phyloP scores from a whole-genome alignment of 208 protist species.

The Porcisia deanei region DNA sequence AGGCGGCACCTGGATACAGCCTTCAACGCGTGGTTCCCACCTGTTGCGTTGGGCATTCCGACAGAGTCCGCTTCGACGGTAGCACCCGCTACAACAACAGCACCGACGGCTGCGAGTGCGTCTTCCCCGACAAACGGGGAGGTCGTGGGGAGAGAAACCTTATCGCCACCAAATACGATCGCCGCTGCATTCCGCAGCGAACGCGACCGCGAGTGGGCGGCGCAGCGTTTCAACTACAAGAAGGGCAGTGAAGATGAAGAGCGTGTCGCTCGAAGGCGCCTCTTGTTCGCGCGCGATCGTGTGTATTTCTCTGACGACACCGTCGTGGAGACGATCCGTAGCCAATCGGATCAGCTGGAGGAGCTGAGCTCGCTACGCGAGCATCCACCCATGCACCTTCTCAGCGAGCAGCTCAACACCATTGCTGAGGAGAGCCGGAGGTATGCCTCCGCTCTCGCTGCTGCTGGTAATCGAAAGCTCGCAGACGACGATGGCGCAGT shows the following conservation, averaged over 20 bases:
- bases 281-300: conserved; percentile 61
- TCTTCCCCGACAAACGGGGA: background rate
- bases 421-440: conserved; percentile 26
- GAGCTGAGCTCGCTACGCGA: conserved; percentile 33
- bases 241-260: conserved; percentile 42
- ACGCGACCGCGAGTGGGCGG: conserved; percentile 35
- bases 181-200: conserved; percentile 11
- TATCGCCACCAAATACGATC: background rate
- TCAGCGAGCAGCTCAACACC: conserved; percentile 49
- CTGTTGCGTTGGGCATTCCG: conserved; percentile 12
- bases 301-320: conserved; percentile 33
- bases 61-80: background rate
- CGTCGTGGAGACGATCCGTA: conserved; percentile 40
- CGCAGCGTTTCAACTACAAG: conserved; percentile 28
- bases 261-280: conserved; percentile 38
- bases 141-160: background rate
- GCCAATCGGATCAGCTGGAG: conserved; percentile 23
- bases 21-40: conserved; percentile 70
- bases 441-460: background rate
- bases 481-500: background rate
- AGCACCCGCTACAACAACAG: background rate
- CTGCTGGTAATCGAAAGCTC: background rate
- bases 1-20: conserved; percentile 56
- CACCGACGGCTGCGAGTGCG: background rate
- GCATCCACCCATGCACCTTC: conserved; percentile 59